A percentile compares a stretch with the other conserved stretches of the same genome.
Conservation (phyloP, 768 basidiomycete genomes). For the Boletus sp. region DNA sequence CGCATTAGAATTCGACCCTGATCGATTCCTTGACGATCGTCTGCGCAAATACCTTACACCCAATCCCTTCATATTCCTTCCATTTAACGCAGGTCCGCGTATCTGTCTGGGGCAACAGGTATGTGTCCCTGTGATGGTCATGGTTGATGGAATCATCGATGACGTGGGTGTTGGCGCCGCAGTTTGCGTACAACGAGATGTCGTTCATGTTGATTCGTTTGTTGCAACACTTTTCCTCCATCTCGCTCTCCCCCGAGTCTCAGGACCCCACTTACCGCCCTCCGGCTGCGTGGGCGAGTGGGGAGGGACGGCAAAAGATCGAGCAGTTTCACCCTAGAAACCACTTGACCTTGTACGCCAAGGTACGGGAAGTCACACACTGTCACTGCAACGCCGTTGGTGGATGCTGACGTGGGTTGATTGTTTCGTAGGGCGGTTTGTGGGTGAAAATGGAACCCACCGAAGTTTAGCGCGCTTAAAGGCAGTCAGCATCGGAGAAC, state of each 20-base stretch:
- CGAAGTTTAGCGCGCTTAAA: constrained; percentile 8
- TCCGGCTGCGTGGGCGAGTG: constrained; percentile 27
- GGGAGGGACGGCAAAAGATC: constrained; percentile 23
- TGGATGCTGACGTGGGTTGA: neutral
- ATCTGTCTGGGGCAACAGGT: constrained; percentile 39
- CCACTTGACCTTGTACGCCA: constrained; percentile 34
- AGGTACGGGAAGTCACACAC: constrained; percentile 27
- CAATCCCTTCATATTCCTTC: constrained; percentile 42
- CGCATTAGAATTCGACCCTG: constrained; percentile 36
- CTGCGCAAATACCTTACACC: constrained; percentile 33
- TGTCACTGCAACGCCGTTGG: neutral
- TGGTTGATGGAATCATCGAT: neutral
- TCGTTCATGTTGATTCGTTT: constrained; percentile 32
- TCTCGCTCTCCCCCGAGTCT: constrained; percentile 24
- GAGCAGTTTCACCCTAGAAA: constrained; percentile 27
- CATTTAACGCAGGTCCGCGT: constrained; percentile 41
- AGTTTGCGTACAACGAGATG: constrained; percentile 37
- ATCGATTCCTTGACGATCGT: constrained; percentile 39
- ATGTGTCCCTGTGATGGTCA: constrained; percentile 1
- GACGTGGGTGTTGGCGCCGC: neutral
- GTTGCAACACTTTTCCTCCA: constrained; percentile 27
- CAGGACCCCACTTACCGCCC: constrained; percentile 25
- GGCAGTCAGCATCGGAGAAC: neutral
- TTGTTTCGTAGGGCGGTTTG: constrained; percentile 38
- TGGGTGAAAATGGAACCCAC: constrained; percentile 43